Evolutionary conservation across 768 basidiomycete species (phyloP), one percentile per base, ranked within the genome.

Genomic region (Boletus speciosus): DNA sequence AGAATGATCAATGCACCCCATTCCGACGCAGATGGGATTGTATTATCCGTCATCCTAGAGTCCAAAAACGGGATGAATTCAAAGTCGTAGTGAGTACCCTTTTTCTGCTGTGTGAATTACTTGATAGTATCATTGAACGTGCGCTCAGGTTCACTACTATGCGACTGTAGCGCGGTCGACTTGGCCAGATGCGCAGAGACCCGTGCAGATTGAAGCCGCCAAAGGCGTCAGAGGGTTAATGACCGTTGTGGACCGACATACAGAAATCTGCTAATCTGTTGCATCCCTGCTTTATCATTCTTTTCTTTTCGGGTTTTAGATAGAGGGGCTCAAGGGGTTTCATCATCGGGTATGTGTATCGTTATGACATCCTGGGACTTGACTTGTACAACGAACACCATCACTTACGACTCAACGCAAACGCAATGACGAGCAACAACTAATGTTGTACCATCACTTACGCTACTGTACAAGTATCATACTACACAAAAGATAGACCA

Each of bases 151-250:
- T 52, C 66, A 31, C 54, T 73, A 73, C 49, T 61, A 60, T 38
- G 72, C 73, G 5, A 73, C 64, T 34, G 71, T 74, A 47, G 72
- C 72, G 29, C 71, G 72, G 60, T 72, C 73, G 39, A 34, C 40
- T 37, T 60, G 61, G 51, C 67, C 71, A 50, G 72, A 73, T 62
- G 73, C 66, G n/a, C 72, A 74, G 51, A 66, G 31, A 49, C 74
- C 73, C n/a, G 66, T 74, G 6, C 59, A 67, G 27, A 62, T 74
- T 25, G 65, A 71, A 29, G 69, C 73, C 25, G 73, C 69, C 19
- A 61, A 70, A 50, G 72, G 73, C 45, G 54, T 74, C 34, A 65
- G 52, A 41, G 73, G 73, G 12, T 42, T 74, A 45, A 74, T 74
- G 73, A 74, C 74, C 37, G 64, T 74, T 39, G 9, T 73, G 50